phyloP scores from a whole-genome alignment of 352 stramenopile species.

The Phytophthora aleatoria region DNA sequence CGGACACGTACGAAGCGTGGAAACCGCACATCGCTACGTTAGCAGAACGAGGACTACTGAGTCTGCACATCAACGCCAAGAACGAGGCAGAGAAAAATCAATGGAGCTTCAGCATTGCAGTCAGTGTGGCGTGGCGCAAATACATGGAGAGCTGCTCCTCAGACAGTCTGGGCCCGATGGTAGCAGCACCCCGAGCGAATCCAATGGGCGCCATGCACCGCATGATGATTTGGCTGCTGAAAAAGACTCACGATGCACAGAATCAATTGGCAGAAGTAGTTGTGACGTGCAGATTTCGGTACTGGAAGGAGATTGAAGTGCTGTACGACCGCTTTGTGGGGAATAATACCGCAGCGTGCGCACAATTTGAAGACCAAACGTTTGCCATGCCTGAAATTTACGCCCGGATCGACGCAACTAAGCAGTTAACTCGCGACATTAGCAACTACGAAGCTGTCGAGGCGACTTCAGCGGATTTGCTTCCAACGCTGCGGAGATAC shows the following conservation, averaged over 20 bases:
- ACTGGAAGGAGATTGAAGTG: constrained; percentile 59
- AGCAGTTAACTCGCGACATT: constrained; percentile 38
- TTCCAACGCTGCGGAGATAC: constrained; percentile 95
- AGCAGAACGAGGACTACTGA: constrained; percentile 35
- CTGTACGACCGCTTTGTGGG: constrained; percentile 43
- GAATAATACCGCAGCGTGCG: constrained; percentile 2
- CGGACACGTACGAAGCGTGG: constrained; percentile 16
- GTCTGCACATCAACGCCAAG: constrained; percentile 38
- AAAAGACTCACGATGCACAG: constrained; percentile 21
- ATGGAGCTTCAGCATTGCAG: constrained; percentile 32
- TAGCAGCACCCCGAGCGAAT: constrained; percentile 11
- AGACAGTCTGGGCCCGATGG: constrained; percentile 4
- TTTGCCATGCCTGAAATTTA: constrained; percentile 73
- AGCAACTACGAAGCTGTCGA: constrained; percentile 14
- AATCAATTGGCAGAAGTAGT: constrained; percentile 1
- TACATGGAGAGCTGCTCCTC: constrained; percentile 30
- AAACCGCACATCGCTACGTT: constrained; percentile 24
- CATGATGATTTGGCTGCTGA: constrained; percentile 68
- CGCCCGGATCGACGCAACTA: constrained; percentile 44
- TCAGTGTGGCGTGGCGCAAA: constrained; percentile 43
- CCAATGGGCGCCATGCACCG: constrained; percentile 38
- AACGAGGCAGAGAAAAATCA: constrained; percentile 3
- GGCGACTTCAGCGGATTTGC: constrained; percentile 33
- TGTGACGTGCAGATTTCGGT: constrained; percentile 45
- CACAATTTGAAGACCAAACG: constrained; percentile 16